Conservation (phyloP, 2,329 filamentous ascomycete genomes). For the Diaporthe eres region DNA sequence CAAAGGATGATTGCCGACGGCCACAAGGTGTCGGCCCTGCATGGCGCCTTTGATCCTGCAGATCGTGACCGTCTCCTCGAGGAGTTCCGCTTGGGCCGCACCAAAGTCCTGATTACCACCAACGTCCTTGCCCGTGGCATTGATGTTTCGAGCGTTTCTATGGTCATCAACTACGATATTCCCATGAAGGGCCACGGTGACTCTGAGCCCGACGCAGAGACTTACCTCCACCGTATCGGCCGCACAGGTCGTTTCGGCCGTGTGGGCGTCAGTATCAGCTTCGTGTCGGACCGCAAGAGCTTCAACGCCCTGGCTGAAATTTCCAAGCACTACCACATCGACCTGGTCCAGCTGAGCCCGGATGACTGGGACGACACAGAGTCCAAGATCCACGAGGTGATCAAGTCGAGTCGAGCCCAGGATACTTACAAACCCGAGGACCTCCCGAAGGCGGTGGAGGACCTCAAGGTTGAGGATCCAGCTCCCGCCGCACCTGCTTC, state of each 20-base stretch:
- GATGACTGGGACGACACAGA: slow-evolving; percentile 94
- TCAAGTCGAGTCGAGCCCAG: slow-evolving; percentile 78
- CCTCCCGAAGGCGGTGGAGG: slow-evolving; percentile 37
- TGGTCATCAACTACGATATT: slow-evolving; percentile 98
- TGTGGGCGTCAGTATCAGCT: slow-evolving; percentile 95
- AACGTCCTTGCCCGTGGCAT: slow-evolving; percentile 97
- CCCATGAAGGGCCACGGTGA: slow-evolving; percentile 83
- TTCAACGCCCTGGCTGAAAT: slow-evolving; percentile 87
- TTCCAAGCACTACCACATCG: slow-evolving; percentile 82
- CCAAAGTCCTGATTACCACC: slow-evolving; percentile 97
- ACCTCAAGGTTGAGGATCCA: slow-evolving; percentile 14
- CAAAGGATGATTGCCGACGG: slow-evolving; percentile 88
- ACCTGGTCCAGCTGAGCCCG: slow-evolving; percentile 85
- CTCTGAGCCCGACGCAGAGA: slow-evolving; percentile 89
- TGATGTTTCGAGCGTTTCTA: slow-evolving; percentile 90
- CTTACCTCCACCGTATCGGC: slow-evolving; percentile 97
- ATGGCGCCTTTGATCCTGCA: slow-evolving; percentile 86
- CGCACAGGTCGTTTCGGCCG: slow-evolving; percentile 97
- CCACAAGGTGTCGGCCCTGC: slow-evolving; percentile 91
- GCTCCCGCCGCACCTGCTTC: slow-evolving; percentile 7
- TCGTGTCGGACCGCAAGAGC: slow-evolving; percentile 88
- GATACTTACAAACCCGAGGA: slow-evolving; percentile 63
- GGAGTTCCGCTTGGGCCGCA: slow-evolving; percentile 86
- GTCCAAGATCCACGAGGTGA: slow-evolving; percentile 82
- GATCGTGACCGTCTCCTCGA: slow-evolving; percentile 89